These are phyloP conservation scores for Uromyces viciae-fabae DNA, from an alignment of 1,284 basidiomycete genomes.

Conservation along the genomic window DNA sequence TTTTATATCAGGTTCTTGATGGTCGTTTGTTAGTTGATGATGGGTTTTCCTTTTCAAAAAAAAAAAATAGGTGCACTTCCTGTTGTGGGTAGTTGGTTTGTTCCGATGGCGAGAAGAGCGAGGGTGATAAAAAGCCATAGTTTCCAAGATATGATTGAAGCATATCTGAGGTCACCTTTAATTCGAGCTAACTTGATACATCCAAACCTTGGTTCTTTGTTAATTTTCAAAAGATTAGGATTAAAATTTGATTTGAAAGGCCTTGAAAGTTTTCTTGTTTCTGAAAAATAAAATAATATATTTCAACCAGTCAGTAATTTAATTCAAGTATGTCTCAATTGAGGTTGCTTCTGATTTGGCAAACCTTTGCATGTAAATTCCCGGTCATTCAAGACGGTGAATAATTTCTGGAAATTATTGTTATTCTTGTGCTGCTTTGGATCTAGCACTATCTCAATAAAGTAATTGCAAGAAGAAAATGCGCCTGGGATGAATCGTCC, in stretches of 20 bases:
- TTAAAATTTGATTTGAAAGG: background rate
- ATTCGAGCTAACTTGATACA: conserved; percentile 41
- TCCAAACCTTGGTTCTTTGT: background rate
- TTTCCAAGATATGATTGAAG: conserved; percentile 13
- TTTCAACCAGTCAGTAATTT: too few relatives aligned
- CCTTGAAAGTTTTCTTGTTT: background rate
- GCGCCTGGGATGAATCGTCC: background rate
- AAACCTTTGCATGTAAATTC: background rate
- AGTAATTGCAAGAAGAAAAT: background rate
- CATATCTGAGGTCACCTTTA: conserved; percentile 33
- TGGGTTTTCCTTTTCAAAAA: background rate
- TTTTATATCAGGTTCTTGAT: too few relatives aligned
- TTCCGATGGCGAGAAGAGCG: background rate
- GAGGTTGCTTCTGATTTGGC: background rate
- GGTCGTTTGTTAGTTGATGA: too few relatives aligned
- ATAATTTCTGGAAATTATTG: background rate
- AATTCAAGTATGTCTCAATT: too few relatives aligned
- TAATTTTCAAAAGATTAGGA: background rate
- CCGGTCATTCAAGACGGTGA: background rate
- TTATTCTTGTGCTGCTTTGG: background rate
- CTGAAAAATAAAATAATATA: background rate
- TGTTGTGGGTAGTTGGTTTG: conserved; percentile 25
- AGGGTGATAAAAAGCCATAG: background rate
- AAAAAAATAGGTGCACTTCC: conserved; percentile 11
- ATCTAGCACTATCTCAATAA: background rate